Evolutionary conservation across 2,329 filamentous ascomycete genomes (phyloP).

Genomic region (Aspergillus amoenus): DNA sequence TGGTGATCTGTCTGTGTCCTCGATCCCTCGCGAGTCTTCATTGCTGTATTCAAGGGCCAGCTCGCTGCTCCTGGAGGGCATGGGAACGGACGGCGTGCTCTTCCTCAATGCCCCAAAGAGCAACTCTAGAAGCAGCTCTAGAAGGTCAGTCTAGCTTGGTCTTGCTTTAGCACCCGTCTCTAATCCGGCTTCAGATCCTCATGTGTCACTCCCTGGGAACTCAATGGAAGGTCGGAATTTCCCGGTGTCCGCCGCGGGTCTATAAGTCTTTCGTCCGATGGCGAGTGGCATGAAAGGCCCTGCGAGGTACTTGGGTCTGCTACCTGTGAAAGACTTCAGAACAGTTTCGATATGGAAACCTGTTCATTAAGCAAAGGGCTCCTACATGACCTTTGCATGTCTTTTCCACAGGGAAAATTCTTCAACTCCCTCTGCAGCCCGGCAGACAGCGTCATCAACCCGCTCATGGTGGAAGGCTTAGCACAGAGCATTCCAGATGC

Average conservation of each 20-base stretch:
- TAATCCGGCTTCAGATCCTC: conserved; percentile 11
- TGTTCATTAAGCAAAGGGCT: conserved; percentile 15
- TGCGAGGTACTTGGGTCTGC: conserved; percentile 16
- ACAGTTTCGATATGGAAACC: background rate
- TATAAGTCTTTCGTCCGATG: conserved; percentile 9
- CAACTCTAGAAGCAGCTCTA: conserved; percentile 13
- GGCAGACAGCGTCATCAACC: background rate
- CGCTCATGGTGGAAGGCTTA: conserved; percentile 13
- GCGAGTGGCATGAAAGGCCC: conserved; percentile 13
- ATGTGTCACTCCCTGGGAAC: conserved; percentile 13
- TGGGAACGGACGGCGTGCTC: conserved; percentile 39
- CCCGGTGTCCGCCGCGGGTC: conserved; percentile 3
- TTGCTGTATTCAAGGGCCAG: conserved; percentile 45
- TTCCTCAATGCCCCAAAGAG: conserved; percentile 25
- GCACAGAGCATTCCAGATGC: conserved; percentile 22
- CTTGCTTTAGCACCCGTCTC: background rate
- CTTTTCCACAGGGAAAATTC: conserved; percentile 17
- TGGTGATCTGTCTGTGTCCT: conserved; percentile 14
- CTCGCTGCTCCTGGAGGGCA: conserved; percentile 40
- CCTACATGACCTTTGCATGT: conserved; percentile 18
- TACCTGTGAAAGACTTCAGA: background rate
- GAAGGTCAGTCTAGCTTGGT: conserved; percentile 12
- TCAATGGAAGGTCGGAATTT: conserved; percentile 10
- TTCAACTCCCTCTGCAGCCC: conserved; percentile 13
- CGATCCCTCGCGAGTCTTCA: conserved; percentile 12